These are phyloP conservation scores for Dothideomycetes sp. DNA, from an alignment of 2,329 filamentous ascomycete species.

Conservation along the genomic window DNA sequence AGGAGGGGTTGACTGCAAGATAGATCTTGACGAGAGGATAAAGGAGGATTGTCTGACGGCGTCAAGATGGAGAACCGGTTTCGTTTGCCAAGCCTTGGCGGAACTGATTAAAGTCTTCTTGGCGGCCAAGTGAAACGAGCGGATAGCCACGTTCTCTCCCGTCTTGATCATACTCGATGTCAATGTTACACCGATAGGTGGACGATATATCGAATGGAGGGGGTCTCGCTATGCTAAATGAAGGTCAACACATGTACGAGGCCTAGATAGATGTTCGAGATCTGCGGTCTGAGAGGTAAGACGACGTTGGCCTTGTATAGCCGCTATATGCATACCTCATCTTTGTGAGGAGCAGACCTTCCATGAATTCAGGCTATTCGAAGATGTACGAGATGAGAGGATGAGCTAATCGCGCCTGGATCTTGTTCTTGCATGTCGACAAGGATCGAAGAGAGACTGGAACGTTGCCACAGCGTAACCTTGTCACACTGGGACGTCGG, in stretches of 20 bases:
- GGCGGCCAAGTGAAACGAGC: slow-evolving; percentile 1
- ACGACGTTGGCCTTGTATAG: not conserved
- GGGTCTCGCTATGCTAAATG: too few relatives aligned
- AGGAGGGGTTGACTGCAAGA: not conserved
- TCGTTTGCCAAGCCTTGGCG: slow-evolving; percentile 5
- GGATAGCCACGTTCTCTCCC: not conserved
- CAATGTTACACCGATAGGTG: too few relatives aligned
- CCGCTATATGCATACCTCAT: not conserved
- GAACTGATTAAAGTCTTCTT: slow-evolving; percentile 4
- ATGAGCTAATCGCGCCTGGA: too few relatives aligned
- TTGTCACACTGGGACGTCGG: too few relatives aligned
- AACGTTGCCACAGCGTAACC: too few relatives aligned
- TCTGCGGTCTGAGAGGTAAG: not conserved
- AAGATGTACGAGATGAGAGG: not conserved
- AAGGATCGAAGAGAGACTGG: too few relatives aligned
- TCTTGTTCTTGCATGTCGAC: too few relatives aligned
- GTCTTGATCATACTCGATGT: too few relatives aligned
- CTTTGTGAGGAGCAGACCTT: not conserved
- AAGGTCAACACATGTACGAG: too few relatives aligned
- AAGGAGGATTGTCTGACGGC: not conserved
- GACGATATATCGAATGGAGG: too few relatives aligned
- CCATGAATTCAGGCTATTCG: not conserved
- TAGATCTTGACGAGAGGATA: not conserved
- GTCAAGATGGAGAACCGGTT: not conserved
- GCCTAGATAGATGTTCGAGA: not conserved